Evolutionary conservation across 164 flowering plant genomes (phyloP).

Genomic region (Vitis labrusca): DNA sequence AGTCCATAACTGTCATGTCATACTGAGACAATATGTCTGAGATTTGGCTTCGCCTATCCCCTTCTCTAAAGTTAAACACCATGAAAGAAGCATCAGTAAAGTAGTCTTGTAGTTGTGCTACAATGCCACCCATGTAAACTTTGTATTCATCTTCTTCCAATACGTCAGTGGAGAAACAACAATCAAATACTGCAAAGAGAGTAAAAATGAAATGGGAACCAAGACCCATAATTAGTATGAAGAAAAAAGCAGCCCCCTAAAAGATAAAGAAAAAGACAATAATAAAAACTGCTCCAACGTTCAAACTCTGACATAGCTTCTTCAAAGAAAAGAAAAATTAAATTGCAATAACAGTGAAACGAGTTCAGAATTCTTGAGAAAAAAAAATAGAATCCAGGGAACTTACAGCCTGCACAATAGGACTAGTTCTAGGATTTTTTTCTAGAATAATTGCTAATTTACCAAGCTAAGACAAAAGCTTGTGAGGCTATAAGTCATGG

Average conservation of each 20-base stretch:
- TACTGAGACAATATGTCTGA: constrained; percentile 76
- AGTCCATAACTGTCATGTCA: constrained; percentile 97
- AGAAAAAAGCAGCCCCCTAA: background rate
- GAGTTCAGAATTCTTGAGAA: too few relatives aligned
- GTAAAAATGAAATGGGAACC: background rate
- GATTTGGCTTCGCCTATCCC: constrained; percentile 76
- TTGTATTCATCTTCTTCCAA: constrained; percentile 84
- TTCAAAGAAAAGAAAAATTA: too few relatives aligned
- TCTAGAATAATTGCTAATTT: too few relatives aligned
- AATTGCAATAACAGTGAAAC: too few relatives aligned
- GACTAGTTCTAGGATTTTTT: too few relatives aligned
- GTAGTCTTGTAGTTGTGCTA: constrained; percentile 80
- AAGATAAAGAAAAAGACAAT: background rate
- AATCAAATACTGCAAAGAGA: constrained; percentile 75
- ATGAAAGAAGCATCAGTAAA: constrained; percentile 90
- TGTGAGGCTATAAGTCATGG: too few relatives aligned
- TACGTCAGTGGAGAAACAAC: constrained; percentile 90
- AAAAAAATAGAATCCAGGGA: too few relatives aligned
- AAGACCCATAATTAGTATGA: constrained; percentile 1
- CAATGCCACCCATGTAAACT: constrained; percentile 80
- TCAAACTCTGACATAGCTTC: too few relatives aligned
- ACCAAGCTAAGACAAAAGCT: too few relatives aligned
- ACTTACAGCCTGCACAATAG: too few relatives aligned
- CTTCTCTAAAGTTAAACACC: constrained; percentile 93
- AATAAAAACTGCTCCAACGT: too few relatives aligned